Conservation (phyloP, 768 basidiomycete species). For the Termitomyces sp. region DNA sequence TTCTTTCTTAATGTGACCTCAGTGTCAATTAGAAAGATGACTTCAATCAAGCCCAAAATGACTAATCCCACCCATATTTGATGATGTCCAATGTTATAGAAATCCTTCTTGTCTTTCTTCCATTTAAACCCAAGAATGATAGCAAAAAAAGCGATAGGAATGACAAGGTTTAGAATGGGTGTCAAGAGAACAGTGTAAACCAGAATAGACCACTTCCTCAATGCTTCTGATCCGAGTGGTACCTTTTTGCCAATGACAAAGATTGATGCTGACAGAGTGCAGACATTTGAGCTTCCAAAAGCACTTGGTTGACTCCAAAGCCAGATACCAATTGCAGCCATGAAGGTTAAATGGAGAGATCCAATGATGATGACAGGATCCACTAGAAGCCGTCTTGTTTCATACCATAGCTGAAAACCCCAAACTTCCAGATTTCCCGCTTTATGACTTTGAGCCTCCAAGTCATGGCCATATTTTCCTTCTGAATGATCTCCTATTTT, state of each 20-base stretch:
- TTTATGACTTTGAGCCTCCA: too few relatives aligned
- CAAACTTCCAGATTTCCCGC: too few relatives aligned
- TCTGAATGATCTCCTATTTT: too few relatives aligned
- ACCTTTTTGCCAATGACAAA: neutral
- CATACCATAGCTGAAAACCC: neutral
- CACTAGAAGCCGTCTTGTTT: neutral
- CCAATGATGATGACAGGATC: neutral
- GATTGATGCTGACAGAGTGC: neutral
- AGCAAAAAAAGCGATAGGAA: neutral
- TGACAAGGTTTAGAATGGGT: neutral
- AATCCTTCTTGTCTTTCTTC: neutral
- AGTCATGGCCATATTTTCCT: too few relatives aligned
- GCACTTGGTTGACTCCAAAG: neutral
- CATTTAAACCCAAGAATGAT: neutral
- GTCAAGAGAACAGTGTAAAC: neutral
- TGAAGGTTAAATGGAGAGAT: neutral
- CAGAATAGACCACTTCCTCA: neutral
- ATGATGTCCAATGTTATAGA: neutral
- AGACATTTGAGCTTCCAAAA: neutral
- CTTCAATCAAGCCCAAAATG: neutral
- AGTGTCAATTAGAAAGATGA: neutral
- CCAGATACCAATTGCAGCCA: conserved; percentile 3
- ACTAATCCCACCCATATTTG: neutral
- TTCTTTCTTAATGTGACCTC: neutral
- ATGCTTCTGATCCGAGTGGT: neutral